phyloP scores from a whole-genome alignment of 1,139 yeast species.

The Yamadazyma sp. region DNA sequence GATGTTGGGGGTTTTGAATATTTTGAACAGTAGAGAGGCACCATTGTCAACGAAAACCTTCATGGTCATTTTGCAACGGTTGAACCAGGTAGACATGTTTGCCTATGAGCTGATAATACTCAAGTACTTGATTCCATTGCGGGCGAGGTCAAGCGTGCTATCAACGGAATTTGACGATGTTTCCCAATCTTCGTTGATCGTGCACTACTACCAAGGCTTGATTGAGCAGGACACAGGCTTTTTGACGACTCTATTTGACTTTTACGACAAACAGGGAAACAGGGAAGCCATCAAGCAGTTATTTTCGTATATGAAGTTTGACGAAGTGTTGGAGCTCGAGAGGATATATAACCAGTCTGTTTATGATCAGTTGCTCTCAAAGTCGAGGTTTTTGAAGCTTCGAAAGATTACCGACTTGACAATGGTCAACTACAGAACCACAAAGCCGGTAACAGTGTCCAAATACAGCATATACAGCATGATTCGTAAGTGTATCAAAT shows the following conservation, averaged over 20 bases:
- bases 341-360: slow-evolving; percentile 21
- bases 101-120: slow-evolving; percentile 12
- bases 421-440: slow-evolving; percentile 14
- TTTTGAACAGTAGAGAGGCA: slow-evolving; percentile 2
- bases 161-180: slow-evolving; percentile 2
- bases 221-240: slow-evolving; percentile 27
- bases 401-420: slow-evolving; percentile 13
- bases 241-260: slow-evolving; percentile 26
- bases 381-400: slow-evolving; percentile 25
- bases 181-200: slow-evolving; percentile 4
- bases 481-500: slow-evolving; percentile 31
- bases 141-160: slow-evolving; percentile 8
- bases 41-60: slow-evolving; percentile 13
- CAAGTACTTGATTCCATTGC: slow-evolving; percentile 8
- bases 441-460: slow-evolving; percentile 18
- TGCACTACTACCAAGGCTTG: slow-evolving; percentile 10
- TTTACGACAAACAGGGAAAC: slow-evolving; percentile 21
- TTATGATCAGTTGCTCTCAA: slow-evolving; percentile 25
- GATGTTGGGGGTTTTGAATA: slow-evolving; percentile 3
- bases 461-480: slow-evolving; percentile 24
- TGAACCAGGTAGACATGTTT: slow-evolving; percentile 5
- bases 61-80: slow-evolving; percentile 7
- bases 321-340: slow-evolving; percentile 33
- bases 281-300: slow-evolving; percentile 22
- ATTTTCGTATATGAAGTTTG: slow-evolving; percentile 29